Evolutionary conservation across 2,329 filamentous ascomycete species (phyloP).

Genomic region (Colletotrichum cuscutae): DNA sequence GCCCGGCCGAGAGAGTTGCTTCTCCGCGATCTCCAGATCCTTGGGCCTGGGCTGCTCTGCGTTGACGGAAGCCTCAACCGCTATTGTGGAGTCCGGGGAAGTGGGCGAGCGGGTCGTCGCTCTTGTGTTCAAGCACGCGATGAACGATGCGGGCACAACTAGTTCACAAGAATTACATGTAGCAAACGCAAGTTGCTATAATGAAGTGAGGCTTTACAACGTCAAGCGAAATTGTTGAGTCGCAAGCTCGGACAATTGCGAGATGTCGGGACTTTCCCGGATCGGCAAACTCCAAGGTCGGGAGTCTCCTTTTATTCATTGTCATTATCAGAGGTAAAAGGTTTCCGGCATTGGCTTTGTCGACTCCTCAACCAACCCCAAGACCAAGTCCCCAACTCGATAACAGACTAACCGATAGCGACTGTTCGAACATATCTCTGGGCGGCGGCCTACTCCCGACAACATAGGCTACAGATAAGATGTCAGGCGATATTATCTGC

Average conservation of each 20-base stretch:
- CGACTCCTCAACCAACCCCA: background rate
- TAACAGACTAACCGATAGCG: background rate
- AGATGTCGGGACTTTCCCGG: background rate
- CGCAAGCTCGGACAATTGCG: background rate
- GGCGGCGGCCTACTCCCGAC: background rate
- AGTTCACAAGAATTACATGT: background rate
- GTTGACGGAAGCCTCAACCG: conserved; percentile 14
- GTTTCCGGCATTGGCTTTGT: background rate
- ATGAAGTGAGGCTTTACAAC: background rate
- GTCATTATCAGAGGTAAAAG: background rate
- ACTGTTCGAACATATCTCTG: background rate
- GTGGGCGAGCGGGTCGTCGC: conserved; percentile 1
- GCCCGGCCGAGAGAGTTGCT: conserved; percentile 1
- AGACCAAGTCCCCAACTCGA: background rate
- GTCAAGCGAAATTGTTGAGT: background rate
- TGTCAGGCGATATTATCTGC: background rate
- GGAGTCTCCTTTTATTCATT: conserved; percentile 11
- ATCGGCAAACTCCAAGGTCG: background rate
- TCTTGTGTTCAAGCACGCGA: background rate
- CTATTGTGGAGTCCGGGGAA: conserved; percentile 24
- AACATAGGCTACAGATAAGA: conserved; percentile 24
- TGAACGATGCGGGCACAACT: conserved; percentile 1
- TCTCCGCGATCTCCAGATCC: conserved; percentile 26
- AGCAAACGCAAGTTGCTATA: background rate
- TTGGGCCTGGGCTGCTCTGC: conserved; percentile 8